Percentiles rank a stretch among this genome's conserved stretches.
Evolutionary conservation across 2,329 filamentous ascomycete genomes (phyloP).

Genomic region (Corynespora cassiicola): DNA sequence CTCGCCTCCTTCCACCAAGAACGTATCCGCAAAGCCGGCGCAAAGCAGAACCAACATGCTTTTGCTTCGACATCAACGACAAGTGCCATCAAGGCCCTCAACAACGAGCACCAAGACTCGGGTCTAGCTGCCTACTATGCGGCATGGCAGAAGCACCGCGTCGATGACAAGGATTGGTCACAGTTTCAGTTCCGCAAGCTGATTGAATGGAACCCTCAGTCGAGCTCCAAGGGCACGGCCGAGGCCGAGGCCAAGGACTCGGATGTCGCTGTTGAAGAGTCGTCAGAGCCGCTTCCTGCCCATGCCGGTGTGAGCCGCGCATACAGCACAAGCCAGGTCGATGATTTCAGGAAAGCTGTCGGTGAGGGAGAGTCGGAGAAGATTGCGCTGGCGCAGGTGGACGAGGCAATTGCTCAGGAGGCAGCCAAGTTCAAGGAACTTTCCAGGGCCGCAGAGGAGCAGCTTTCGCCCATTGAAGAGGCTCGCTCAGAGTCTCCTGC

Average conservation of each 20-base stretch:
- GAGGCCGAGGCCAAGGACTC: slow-evolving; percentile 46
- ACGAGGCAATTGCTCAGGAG: slow-evolving; percentile 83
- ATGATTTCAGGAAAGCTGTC: slow-evolving; percentile 65
- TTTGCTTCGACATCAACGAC: slow-evolving; percentile 64
- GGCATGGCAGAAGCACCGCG: slow-evolving; percentile 78
- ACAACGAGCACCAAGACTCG: slow-evolving; percentile 45
- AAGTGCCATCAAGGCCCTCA: slow-evolving; percentile 42
- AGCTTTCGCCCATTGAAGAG: slow-evolving; percentile 36
- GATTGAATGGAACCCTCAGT: slow-evolving; percentile 81
- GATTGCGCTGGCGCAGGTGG: slow-evolving; percentile 77
- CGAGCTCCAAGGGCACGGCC: slow-evolving; percentile 44
- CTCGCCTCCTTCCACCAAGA: slow-evolving; percentile 58
- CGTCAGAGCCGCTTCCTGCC: slow-evolving; percentile 31
- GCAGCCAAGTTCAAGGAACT: slow-evolving; percentile 67
- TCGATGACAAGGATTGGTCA: slow-evolving; percentile 83
- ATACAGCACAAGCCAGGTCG: slow-evolving; percentile 62
- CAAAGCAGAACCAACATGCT: slow-evolving; percentile 75
- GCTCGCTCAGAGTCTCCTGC: slow-evolving; percentile 38
- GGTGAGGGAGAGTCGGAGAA: slow-evolving; percentile 54
- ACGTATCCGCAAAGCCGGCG: slow-evolving; percentile 55
- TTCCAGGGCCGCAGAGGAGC: slow-evolving; percentile 46
- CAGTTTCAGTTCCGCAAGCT: slow-evolving; percentile 89
- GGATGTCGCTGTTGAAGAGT: slow-evolving; percentile 36
- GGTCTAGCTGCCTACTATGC: slow-evolving; percentile 91
- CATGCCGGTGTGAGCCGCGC: slow-evolving; percentile 52